Evolutionary conservation across 2,329 filamentous ascomycete genomes (phyloP).

Genomic region (Mollisia scopiformis): DNA sequence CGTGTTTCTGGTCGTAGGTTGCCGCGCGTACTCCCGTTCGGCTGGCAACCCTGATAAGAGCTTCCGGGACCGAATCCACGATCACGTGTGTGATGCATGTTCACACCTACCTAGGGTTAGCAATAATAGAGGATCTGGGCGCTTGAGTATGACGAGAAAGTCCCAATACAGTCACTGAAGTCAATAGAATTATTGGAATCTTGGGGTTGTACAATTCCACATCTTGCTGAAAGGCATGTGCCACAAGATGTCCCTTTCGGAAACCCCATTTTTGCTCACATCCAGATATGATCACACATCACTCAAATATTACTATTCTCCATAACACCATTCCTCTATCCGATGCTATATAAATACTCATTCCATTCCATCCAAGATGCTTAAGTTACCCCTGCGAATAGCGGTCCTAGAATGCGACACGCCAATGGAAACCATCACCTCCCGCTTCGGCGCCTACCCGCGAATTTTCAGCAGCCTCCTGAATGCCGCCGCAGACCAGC

Average conservation of each 20-base stretch:
- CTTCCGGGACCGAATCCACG: not conserved
- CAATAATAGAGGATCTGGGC: no score
- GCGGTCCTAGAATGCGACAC: constrained; percentile 89
- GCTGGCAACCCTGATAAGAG: not conserved
- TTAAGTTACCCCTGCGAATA: constrained; percentile 46
- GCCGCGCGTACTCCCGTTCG: not conserved
- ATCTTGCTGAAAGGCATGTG: not conserved
- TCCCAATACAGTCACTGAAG: no score
- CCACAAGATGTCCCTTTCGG: no score
- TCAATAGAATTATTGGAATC: no score
- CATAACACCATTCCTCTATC: not conserved
- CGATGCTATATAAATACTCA: not conserved
- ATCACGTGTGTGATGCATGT: not conserved
- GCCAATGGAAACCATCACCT: constrained; percentile 65
- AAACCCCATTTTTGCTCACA: not conserved
- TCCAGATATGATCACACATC: not conserved
- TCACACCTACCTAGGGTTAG: no score
- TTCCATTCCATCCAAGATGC: constrained; percentile 23
- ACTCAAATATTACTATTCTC: not conserved
- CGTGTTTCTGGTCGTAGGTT: not conserved
- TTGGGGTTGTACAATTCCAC: no score
- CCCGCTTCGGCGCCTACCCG: constrained; percentile 72
- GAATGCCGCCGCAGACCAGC: constrained; percentile 28
- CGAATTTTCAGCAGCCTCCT: constrained; percentile 18
- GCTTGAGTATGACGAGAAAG: no score